Evolutionary conservation across 2,329 filamentous ascomycete genomes (phyloP), one percentile per base, ranked within the genome.

Genomic region (Cordyceps fumosorosea): DNA sequence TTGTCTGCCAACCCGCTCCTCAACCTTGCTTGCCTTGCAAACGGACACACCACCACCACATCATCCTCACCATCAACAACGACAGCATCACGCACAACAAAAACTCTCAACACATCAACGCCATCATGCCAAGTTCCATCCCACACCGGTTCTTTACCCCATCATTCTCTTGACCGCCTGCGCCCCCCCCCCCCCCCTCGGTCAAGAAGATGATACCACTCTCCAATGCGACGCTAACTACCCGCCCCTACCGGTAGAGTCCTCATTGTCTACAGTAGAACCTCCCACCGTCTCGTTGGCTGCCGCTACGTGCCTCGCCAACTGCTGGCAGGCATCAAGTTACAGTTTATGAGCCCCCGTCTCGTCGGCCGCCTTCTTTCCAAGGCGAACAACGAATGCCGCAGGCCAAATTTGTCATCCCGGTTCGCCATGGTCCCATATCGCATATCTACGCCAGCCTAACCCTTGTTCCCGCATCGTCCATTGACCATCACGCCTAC

Each of bases 61-160:
- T 5, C 40, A 16, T 42, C 40, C 11, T 42, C 40, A 16, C 6
- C 40, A 16, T 42, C 40, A 34, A 6, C 40, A 42, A 42, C 12
- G 5, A 11, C 40, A 42, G 11, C 40, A 52, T 18, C 50, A 34
- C 26, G n/a, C 26, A 32, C 50, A 34, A 52, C 29, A 52, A 44
- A 44, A 37, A 29, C 29, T 29, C 34, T 11, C n/a, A 18, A 18
- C 42, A 44, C 42, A 37, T 29, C 37, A 44, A 34, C 50, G 37
- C 34, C 62, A 63, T 26, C 57, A 47, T n/a, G 29, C 22, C 32
- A 22, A 59, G 22, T n/a, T 29, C 34, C 37, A 53, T 60, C 51
- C 58, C 47, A 51, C 58, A 61, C 58, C 57, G 57, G 57, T 60
- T 60, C 48, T 60, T 60, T 37, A 44, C 11, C 47, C 40, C 40